Evolutionary conservation across 1,139 yeast species (phyloP).

Genomic region (Pichiaceae sp.): DNA sequence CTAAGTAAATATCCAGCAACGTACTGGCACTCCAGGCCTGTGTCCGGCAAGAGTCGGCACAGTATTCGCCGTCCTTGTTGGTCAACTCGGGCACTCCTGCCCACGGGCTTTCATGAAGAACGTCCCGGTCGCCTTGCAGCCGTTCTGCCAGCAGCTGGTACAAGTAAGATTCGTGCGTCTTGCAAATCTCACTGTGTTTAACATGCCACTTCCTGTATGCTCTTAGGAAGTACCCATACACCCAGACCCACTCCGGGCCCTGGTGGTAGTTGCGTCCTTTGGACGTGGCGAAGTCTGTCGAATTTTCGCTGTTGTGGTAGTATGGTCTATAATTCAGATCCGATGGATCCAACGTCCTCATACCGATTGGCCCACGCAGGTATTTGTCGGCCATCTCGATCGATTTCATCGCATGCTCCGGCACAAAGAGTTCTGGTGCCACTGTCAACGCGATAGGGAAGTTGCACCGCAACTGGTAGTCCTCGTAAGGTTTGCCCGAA

Average conservation of each 20-base stretch:
- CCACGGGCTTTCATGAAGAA: conserved; percentile 78
- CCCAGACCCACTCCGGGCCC: conserved; percentile 99
- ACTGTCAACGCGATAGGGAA: conserved; percentile 87
- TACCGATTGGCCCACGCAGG: conserved; percentile 84
- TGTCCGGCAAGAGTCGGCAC: conserved; percentile 85
- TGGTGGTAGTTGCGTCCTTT: conserved; percentile 97
- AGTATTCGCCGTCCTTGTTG: conserved; percentile 73
- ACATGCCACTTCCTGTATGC: conserved; percentile 57
- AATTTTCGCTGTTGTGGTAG: conserved; percentile 74
- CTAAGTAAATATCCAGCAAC: conserved; percentile 69
- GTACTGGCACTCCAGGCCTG: conserved; percentile 97
- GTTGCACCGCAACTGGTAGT: conserved; percentile 87
- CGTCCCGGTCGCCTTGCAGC: conserved; percentile 53
- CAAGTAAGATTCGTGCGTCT: conserved; percentile 23
- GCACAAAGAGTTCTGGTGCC: conserved; percentile 83
- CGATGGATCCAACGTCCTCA: conserved; percentile 85
- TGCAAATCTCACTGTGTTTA: conserved; percentile 21
- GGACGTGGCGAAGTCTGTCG: conserved; percentile 81
- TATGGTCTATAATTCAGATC: conserved; percentile 90
- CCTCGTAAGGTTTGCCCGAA: conserved; percentile 84
- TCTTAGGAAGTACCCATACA: conserved; percentile 75
- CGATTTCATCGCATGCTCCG: conserved; percentile 52
- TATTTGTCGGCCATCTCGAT: conserved; percentile 61
- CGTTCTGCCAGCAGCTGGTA: conserved; percentile 38
- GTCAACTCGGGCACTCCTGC: conserved; percentile 91